A percentile compares a stretch with the other conserved stretches of the same genome.
These are phyloP conservation scores for Dendrostoma leiphaemia DNA, from an alignment of 2,329 filamentous ascomycete species.

Conservation along the genomic window DNA sequence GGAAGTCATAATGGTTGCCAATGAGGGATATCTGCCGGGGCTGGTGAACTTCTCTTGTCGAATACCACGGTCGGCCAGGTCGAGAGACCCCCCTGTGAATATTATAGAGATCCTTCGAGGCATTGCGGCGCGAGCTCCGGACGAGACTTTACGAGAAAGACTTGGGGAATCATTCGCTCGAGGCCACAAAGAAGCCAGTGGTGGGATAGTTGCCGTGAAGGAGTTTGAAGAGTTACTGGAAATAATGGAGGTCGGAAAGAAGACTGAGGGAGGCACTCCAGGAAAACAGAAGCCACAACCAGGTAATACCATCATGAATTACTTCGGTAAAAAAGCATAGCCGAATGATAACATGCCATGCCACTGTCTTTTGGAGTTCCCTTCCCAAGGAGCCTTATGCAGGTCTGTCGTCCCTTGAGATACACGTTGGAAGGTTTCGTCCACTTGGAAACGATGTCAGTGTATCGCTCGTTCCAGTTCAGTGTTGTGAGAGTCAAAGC, in stretches of 20 bases:
- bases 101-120: conserved; percentile 58
- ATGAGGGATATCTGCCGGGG: conserved; percentile 61
- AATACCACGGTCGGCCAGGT: conserved; percentile 54
- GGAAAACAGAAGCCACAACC: conserved; percentile 36
- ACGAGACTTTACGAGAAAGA: conserved; percentile 40
- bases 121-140: conserved; percentile 43
- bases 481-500: no score
- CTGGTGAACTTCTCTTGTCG: conserved; percentile 68
- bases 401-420: no score
- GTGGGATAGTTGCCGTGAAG: conserved; percentile 57
- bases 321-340: conserved; percentile 43
- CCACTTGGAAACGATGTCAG: no score
- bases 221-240: conserved; percentile 66
- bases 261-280: conserved; percentile 32
- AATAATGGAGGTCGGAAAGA: conserved; percentile 58
- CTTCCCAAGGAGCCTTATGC: no score
- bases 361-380: no score
- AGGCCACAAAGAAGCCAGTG: conserved; percentile 67
- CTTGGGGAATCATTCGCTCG: conserved; percentile 63
- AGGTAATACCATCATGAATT: conserved; percentile 54
- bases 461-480: no score
- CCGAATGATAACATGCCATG: not conserved
- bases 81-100: conserved; percentile 54
- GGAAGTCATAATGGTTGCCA: conserved; percentile 65
- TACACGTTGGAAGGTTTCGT: no score